These are phyloP conservation scores for Zea mays DNA, from an alignment of 176 grass and related monocot species.

Conservation along the genomic window Zm-B73-REFERENCE-NAM-5.0 NC_050096.1:274549001-274549500, in stretches of 20 bases:
- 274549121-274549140: background rate
- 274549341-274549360: background rate
- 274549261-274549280: background rate
- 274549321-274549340: background rate
- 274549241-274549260: background rate
- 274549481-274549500: constrained; percentile 89
- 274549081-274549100: background rate
- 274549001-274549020: background rate
- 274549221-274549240: background rate
- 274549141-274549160: background rate
- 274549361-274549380: background rate
- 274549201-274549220: background rate
- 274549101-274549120: background rate
- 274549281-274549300: background rate
- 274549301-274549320: constrained; percentile 3
- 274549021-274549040: background rate
- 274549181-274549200: background rate
- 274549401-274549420: constrained; percentile 22
- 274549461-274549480: constrained; percentile 77
- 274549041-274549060: background rate
- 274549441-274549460: constrained; percentile 99
- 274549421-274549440: constrained; percentile 99
- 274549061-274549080: background rate
- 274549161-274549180: background rate
- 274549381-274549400: background rate